A percentile compares a stretch with the other conserved stretches of the same genome.
phyloP scores from a whole-genome alignment of 306 rosid genomes.

The Trichosanthes cucumerina region DNA sequence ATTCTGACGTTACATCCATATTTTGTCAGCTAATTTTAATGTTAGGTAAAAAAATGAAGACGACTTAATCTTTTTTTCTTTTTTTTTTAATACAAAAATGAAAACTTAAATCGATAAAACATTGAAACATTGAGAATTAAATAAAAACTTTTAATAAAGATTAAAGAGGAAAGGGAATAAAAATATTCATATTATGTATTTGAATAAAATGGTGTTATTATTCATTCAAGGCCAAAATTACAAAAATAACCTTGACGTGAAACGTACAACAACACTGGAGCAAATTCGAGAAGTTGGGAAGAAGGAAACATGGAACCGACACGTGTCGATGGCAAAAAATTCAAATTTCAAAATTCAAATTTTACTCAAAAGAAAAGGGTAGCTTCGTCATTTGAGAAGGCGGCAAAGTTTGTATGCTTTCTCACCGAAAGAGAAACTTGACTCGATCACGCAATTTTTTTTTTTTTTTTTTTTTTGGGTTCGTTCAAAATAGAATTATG shows the following conservation, averaged over 20 bases:
- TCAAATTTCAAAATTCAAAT: not conserved
- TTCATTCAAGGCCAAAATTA: not conserved
- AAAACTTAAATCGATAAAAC: too few relatives aligned
- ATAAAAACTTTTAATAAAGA: too few relatives aligned
- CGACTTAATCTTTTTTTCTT: too few relatives aligned
- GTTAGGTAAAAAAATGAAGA: too few relatives aligned
- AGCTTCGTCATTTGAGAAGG: not conserved
- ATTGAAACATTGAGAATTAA: too few relatives aligned
- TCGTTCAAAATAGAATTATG: not conserved
- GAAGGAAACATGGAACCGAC: not conserved
- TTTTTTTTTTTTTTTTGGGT: not conserved
- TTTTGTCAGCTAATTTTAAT: too few relatives aligned
- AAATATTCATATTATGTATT: too few relatives aligned
- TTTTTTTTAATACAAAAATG: too few relatives aligned
- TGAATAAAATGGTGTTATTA: not conserved
- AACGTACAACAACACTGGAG: not conserved
- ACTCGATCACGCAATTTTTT: not conserved
- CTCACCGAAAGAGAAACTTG: slow-evolving; percentile 1
- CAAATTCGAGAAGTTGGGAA: not conserved
- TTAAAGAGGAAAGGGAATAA: too few relatives aligned
- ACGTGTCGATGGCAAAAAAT: not conserved
- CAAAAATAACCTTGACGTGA: not conserved
- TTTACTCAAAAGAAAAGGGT: not conserved
- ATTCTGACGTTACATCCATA: too few relatives aligned
- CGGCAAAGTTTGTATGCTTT: not conserved